Percentiles rank a stretch among this genome's conserved stretches.
Evolutionary conservation across 1,139 yeast species (phyloP).

Genomic region (Debaryomycetaceae sp.): DNA sequence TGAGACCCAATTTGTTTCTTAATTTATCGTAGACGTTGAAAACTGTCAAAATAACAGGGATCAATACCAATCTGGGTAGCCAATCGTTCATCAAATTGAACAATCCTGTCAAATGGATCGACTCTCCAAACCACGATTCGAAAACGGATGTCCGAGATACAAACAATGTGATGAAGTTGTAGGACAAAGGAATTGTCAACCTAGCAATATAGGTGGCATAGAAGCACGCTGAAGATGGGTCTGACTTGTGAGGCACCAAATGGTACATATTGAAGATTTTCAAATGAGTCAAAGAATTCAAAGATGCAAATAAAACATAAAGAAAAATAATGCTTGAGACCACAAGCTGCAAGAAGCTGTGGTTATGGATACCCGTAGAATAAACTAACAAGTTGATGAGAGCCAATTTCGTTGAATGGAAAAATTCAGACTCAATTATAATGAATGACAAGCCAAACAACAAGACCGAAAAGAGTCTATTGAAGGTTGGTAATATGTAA

Average conservation of each 20-base stretch:
- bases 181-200: conserved; percentile 76
- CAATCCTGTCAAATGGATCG: conserved; percentile 70
- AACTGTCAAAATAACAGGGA: conserved; percentile 62
- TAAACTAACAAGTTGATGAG: conserved; percentile 50
- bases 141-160: conserved; percentile 46
- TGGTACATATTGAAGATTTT: conserved; percentile 76
- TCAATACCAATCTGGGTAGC: conserved; percentile 66
- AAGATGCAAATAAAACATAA: conserved; percentile 65
- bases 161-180: conserved; percentile 70
- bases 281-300: conserved; percentile 63
- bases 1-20: conserved; percentile 44
- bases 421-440: conserved; percentile 68
- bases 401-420: conserved; percentile 67
- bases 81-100: conserved; percentile 71
- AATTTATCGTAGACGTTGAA: conserved; percentile 70
- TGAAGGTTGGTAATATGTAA: conserved; percentile 43
- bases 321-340: conserved; percentile 45
- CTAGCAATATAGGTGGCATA: conserved; percentile 81
- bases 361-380: conserved; percentile 15
- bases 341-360: conserved; percentile 28
- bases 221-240: conserved; percentile 71
- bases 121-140: conserved; percentile 65
- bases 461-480: conserved; percentile 37
- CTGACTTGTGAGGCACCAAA: conserved; percentile 64
- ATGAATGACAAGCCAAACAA: conserved; percentile 43